Evolutionary conservation across 2,329 filamentous ascomycete genomes (phyloP).

Genomic region (Aspergillus ochraceus): DNA sequence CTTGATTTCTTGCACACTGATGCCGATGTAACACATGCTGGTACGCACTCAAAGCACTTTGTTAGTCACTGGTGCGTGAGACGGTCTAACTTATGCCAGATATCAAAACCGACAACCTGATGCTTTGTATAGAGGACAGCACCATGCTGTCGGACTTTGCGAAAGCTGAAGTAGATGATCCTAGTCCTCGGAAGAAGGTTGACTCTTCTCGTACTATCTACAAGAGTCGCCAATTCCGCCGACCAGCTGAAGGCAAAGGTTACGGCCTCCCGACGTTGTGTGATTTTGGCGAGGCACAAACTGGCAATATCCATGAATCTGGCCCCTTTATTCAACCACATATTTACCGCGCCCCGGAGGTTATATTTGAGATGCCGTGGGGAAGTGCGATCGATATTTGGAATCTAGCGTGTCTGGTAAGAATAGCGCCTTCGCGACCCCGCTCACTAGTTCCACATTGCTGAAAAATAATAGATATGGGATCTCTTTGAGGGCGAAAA

Average conservation of each 20-base stretch:
- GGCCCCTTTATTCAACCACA: conserved; percentile 47
- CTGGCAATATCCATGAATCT: conserved; percentile 30
- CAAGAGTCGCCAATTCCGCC: conserved; percentile 25
- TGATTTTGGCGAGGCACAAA: conserved; percentile 37
- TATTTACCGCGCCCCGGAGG: conserved; percentile 38
- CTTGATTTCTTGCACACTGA: conserved; percentile 40
- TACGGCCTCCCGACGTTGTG: conserved; percentile 32
- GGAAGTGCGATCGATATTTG: conserved; percentile 51
- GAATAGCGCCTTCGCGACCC: conserved; percentile 1
- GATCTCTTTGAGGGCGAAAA: conserved; percentile 49
- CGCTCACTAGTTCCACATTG: not conserved
- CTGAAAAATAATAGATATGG: conserved; percentile 42
- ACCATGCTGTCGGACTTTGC: conserved; percentile 31
- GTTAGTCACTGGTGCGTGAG: too few species aligned
- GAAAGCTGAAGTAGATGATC: conserved; percentile 23
- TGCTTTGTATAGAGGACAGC: conserved; percentile 33
- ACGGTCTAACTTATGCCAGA: too few species aligned
- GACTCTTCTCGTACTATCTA: conserved; percentile 31
- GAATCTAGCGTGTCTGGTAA: conserved; percentile 52
- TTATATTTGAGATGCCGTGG: conserved; percentile 50
- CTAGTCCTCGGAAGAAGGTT: conserved; percentile 30
- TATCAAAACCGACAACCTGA: conserved; percentile 44
- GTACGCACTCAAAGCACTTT: too few species aligned
- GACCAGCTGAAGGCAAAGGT: conserved; percentile 12
- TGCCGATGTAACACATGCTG: conserved; percentile 32